These are phyloP conservation scores for Nyctanthes arbortristis DNA, from an alignment of 257 asterid species.

Conservation along the genomic window DNA sequence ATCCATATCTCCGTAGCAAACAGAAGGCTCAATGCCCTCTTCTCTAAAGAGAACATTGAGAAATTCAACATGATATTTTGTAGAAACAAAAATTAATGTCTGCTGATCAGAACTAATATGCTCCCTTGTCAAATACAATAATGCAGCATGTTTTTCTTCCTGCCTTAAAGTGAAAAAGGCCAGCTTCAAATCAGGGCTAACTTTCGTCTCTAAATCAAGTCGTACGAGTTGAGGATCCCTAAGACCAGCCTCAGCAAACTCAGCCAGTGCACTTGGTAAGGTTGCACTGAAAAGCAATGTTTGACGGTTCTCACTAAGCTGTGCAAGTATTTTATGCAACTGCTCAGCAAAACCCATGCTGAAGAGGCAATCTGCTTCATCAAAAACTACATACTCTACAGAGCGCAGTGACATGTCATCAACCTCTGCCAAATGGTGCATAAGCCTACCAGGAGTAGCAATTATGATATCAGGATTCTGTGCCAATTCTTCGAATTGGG, in stretches of 20 bases:
- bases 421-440: conserved; percentile 90
- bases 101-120: conserved; percentile 71
- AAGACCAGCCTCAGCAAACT: conserved; percentile 96
- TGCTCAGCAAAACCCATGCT: conserved; percentile 96
- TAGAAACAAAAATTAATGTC: conserved; percentile 80
- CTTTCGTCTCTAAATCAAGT: conserved; percentile 90
- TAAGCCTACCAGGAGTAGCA: conserved; percentile 95
- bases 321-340: conserved; percentile 66
- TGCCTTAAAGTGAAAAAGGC: conserved; percentile 77
- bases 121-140: conserved; percentile 81
- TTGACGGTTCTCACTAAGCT: conserved; percentile 84
- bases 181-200: conserved; percentile 86
- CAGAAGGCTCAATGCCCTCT: conserved; percentile 85
- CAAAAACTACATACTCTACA: conserved; percentile 91
- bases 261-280: conserved; percentile 92
- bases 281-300: conserved; percentile 96
- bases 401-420: conserved; percentile 92
- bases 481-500: conserved; percentile 92
- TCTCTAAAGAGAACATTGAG: conserved; percentile 59
- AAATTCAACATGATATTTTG: conserved; percentile 93
- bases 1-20: conserved; percentile 99
- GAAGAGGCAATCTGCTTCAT: conserved; percentile 95
- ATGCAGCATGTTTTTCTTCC: conserved; percentile 83
- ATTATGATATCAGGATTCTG: conserved; percentile 88
- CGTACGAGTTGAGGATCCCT: conserved; percentile 93